These are phyloP conservation scores for Heracleum sosnowskyi DNA, from an alignment of 129 eudicot genomes.

Conservation along the genomic window DNA sequence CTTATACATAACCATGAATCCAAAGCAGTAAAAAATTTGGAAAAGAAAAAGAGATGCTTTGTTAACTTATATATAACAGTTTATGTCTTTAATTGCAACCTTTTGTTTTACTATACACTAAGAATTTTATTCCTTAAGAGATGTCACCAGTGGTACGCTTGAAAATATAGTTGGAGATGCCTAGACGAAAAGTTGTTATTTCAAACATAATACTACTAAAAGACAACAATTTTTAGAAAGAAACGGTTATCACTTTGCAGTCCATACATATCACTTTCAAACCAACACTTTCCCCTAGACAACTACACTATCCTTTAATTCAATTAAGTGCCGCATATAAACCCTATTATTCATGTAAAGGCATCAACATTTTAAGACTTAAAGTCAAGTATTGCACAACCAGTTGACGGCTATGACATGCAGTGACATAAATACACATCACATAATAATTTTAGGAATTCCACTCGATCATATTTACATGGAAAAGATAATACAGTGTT, in stretches of 20 bases:
- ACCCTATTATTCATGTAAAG: conserved; percentile 1
- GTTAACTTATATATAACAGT: neutral
- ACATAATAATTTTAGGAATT: no score
- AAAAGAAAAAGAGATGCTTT: neutral
- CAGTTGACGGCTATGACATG: no score
- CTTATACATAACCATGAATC: neutral
- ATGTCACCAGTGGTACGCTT: neutral
- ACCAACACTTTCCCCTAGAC: neutral
- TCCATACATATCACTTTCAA: no score
- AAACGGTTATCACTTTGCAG: neutral
- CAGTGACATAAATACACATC: no score
- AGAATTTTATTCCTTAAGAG: neutral
- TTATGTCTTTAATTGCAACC: neutral
- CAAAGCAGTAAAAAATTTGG: neutral
- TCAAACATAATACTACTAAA: neutral
- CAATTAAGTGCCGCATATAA: neutral
- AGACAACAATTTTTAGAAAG: neutral
- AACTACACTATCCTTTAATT: neutral
- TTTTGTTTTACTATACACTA: neutral
- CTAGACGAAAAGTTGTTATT: neutral
- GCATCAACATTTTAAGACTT: neutral
- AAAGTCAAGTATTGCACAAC: no score
- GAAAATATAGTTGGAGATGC: neutral
- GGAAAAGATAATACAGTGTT: no score
- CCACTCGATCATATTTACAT: no score